Conservation (phyloP, 768 basidiomycete species). For the Russula emetica region DNA sequence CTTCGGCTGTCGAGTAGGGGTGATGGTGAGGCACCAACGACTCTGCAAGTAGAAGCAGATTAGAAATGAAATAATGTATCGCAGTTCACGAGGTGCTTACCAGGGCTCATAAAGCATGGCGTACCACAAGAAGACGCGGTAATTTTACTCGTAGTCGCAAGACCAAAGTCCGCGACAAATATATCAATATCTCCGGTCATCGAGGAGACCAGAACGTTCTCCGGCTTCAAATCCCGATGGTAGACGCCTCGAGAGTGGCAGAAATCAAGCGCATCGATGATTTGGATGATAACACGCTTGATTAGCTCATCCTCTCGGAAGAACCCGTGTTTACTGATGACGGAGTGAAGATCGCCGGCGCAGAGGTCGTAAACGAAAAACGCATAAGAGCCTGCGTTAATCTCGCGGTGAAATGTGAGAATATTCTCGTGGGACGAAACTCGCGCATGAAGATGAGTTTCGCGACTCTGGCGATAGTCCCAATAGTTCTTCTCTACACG, state of each 20-base stretch:
- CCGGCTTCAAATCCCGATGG: constrained; percentile 5
- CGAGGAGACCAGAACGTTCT: background rate
- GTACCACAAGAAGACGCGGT: constrained; percentile 7
- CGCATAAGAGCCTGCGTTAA: constrained; percentile 72
- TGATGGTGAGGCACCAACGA: constrained; percentile 3
- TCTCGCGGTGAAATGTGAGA: constrained; percentile 81
- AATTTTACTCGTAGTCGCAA: constrained; percentile 12
- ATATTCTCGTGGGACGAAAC: constrained; percentile 72
- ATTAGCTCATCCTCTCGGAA: constrained; percentile 17
- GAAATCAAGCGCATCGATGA: constrained; percentile 16
- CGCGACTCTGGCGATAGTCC: constrained; percentile 38
- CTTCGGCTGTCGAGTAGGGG: constrained; percentile 9
- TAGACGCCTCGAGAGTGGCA: constrained; percentile 19
- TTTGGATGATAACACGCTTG: constrained; percentile 16
- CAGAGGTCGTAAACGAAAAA: constrained; percentile 21
- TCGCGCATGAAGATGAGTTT: constrained; percentile 76
- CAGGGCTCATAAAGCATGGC: constrained; percentile 16
- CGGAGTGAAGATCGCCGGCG: constrained; percentile 11
- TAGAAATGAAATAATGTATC: background rate
- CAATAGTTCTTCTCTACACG: constrained; percentile 60
- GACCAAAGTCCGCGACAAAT: constrained; percentile 19
- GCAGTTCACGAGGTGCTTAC: background rate
- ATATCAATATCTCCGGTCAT: constrained; percentile 6
- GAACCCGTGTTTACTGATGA: constrained; percentile 5
- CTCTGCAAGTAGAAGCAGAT: background rate